Conservation (phyloP, 371 early-diverging fungal genomes). For the Batkoa obscura region DNA sequence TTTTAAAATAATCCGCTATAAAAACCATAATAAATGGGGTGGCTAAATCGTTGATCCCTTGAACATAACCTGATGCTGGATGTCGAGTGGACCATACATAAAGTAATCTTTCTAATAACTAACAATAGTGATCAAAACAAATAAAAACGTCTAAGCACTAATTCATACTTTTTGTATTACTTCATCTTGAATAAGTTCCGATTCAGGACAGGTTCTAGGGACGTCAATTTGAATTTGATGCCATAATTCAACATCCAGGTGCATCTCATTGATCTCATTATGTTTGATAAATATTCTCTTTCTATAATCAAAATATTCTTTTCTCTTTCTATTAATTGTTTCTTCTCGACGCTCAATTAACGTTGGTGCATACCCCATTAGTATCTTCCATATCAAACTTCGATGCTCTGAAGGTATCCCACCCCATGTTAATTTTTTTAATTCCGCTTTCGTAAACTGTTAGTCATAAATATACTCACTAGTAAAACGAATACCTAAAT, state of each 20-base stretch:
- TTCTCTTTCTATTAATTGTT: background rate
- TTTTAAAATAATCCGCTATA: conserved; percentile 36
- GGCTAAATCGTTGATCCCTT: conserved; percentile 96
- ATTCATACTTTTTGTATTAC: conserved; percentile 52
- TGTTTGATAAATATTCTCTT: background rate
- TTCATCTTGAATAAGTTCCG: conserved; percentile 59
- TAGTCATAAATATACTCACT: too few species aligned
- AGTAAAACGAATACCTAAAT: too few species aligned
- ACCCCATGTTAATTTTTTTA: conserved; percentile 2
- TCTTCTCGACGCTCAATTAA: background rate
- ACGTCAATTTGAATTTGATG: conserved; percentile 81
- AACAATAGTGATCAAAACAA: conserved; percentile 3
- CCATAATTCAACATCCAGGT: background rate
- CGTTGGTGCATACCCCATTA: conserved; percentile 1
- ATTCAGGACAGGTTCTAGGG: conserved; percentile 70
- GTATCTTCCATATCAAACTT: background rate
- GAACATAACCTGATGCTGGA: conserved; percentile 97
- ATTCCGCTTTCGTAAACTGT: too few species aligned
- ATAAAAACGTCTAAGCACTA: background rate
- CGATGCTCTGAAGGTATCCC: background rate
- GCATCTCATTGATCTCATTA: background rate
- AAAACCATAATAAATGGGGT: conserved; percentile 91
- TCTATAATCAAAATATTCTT: background rate
- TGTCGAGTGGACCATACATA: conserved; percentile 96
- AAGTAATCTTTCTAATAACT: conserved; percentile 76